Evolutionary conservation across 768 basidiomycete genomes (phyloP), one percentile per base, ranked within the genome.

Genomic region (Phanerochaete carnosa): DNA sequence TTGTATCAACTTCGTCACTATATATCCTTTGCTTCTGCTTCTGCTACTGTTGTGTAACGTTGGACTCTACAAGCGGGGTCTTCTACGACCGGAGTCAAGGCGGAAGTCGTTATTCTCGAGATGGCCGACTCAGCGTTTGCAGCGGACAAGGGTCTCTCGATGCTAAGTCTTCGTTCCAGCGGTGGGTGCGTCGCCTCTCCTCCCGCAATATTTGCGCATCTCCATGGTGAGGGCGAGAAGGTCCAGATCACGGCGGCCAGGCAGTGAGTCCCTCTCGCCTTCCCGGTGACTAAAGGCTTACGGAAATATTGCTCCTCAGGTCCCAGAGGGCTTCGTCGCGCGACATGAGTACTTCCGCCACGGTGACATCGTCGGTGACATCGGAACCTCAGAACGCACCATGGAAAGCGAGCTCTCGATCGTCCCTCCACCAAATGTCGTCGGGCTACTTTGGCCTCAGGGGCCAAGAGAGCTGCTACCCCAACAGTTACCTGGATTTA

Each of bases 401-500:
- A 91, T 96, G 80, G 94, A 90, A 79, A 94, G 94, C 66, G 97
- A 98, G 75, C 84, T 98, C 52, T 95, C 93, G 33, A 91, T 99
- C 72, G 82, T 88, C 1, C 90, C 95, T 1, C 26, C 96, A 98
- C 77, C 95, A 95, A 73, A 83, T 98, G 12, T 96, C 96, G 57
- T 95, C 92, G 0, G 80, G 84, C 58, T 93, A 94, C 76, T 95
- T 91, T 63, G 97, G 96, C 46, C 80, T 99, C 68, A 96, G 96
- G 82, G 96, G 98, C 75, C 92, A 94, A 72, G 97, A 98, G 77
- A 93, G 92, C 37, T 87, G 97, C 46, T 98, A 98, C 81, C 85
- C 96, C 75, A 98, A 98, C 88, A 90, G 97, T 57, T 98, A 98
- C 79, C 87, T 99, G 64, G 97, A 99, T 75, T 86, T 99, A 62